Percentiles rank a stretch among this genome's conserved stretches.
Conservation (phyloP, 306 rosid species). For the Medicago ruthenica region DNA sequence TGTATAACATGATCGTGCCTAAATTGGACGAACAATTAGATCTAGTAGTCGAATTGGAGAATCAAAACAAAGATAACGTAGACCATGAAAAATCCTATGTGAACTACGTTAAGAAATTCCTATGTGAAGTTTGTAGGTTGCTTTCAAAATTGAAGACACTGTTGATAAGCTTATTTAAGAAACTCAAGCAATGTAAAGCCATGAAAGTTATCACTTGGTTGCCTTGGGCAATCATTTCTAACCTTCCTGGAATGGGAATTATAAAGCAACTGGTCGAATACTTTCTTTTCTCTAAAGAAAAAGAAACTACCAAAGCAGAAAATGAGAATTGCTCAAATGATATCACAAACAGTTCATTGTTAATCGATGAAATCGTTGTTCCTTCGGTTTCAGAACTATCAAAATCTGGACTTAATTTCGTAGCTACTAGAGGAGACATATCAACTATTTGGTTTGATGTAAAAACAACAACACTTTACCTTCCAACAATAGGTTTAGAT, state of each 20-base stretch:
- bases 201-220: slow-evolving; percentile 52
- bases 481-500: slow-evolving; percentile 64
- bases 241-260: slow-evolving; percentile 50
- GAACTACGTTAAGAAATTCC: slow-evolving; percentile 32
- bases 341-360: slow-evolving; percentile 51
- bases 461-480: slow-evolving; percentile 54
- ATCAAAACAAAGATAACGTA: slow-evolving; percentile 32
- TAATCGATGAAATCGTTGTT: slow-evolving; percentile 73
- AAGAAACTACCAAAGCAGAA: slow-evolving; percentile 39
- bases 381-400: slow-evolving; percentile 72
- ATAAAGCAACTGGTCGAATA: slow-evolving; percentile 51
- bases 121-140: slow-evolving; percentile 49
- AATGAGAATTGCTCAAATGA: slow-evolving; percentile 41
- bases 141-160: slow-evolving; percentile 54
- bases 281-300: slow-evolving; percentile 40
- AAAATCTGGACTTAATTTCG: slow-evolving; percentile 62
- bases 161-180: slow-evolving; percentile 47
- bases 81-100: slow-evolving; percentile 36
- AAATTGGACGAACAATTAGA: slow-evolving; percentile 46
- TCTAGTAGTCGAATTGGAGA: slow-evolving; percentile 33
- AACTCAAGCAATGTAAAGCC: slow-evolving; percentile 58
- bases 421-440: slow-evolving; percentile 59
- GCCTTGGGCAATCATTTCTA: slow-evolving; percentile 74
- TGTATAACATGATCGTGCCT: slow-evolving; percentile 69
- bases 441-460: slow-evolving; percentile 61